A percentile compares a stretch with the other conserved stretches of the same genome.
Conservation (phyloP, 2,329 filamentous ascomycete species). For the Triangularia setosa region DNA sequence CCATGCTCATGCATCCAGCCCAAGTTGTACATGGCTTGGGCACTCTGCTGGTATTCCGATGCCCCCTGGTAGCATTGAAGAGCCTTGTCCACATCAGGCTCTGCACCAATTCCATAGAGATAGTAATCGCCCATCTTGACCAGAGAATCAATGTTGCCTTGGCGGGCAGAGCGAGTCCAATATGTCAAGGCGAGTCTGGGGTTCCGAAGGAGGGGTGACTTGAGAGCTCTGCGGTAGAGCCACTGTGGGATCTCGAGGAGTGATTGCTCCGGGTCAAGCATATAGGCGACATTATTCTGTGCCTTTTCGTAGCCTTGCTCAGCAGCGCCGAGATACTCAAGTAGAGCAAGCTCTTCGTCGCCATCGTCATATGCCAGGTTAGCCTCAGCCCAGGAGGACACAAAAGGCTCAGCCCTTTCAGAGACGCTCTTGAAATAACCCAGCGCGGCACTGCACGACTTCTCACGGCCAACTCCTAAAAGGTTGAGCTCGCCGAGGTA, state of each 20-base stretch:
- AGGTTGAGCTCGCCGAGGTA: constrained; percentile 86
- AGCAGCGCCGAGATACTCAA: constrained; percentile 80
- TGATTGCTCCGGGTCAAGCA: constrained; percentile 72
- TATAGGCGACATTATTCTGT: constrained; percentile 84
- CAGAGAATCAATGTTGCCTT: constrained; percentile 87
- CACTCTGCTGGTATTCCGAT: constrained; percentile 85
- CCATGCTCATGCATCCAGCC: constrained; percentile 99
- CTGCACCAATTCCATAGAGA: constrained; percentile 72
- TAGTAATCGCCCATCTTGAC: constrained; percentile 99
- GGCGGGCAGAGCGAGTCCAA: constrained; percentile 91
- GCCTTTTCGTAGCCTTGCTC: constrained; percentile 89
- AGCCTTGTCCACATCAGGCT: constrained; percentile 74
- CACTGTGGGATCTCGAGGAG: constrained; percentile 54
- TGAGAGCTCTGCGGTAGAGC: constrained; percentile 41
- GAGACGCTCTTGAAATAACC: constrained; percentile 79
- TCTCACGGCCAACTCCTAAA: constrained; percentile 74
- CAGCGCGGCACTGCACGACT: constrained; percentile 71
- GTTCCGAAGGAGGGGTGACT: constrained; percentile 45
- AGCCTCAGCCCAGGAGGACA: constrained; percentile 77
- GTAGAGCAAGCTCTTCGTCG: constrained; percentile 73
- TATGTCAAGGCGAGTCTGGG: constrained; percentile 73
- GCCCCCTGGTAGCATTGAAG: constrained; percentile 90
- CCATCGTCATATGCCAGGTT: constrained; percentile 77
- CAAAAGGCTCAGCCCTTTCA: constrained; percentile 66
- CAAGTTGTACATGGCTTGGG: constrained; percentile 93